A percentile compares a stretch with the other conserved stretches of the same genome.
Conservation (phyloP, 2,329 filamentous ascomycete species). For the Penicillium italicum region DNA sequence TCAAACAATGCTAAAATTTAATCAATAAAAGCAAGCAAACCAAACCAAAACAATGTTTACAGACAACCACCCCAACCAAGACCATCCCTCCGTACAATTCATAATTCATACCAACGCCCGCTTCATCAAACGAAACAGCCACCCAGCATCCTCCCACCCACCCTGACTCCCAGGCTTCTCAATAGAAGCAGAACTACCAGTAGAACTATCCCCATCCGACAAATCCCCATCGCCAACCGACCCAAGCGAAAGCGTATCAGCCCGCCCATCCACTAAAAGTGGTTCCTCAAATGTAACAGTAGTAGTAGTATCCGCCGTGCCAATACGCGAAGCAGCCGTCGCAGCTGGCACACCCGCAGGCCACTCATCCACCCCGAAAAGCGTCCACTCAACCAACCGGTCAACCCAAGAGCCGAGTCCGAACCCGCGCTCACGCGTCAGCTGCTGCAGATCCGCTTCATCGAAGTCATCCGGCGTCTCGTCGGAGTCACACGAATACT, state of each 20-base stretch:
- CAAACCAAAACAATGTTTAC: background rate
- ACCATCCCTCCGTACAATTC: slow-evolving; percentile 1
- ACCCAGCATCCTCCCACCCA: slow-evolving; percentile 58
- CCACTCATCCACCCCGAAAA: slow-evolving; percentile 53
- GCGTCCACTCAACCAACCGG: slow-evolving; percentile 54
- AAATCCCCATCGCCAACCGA: slow-evolving; percentile 12
- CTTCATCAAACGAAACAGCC: slow-evolving; percentile 54
- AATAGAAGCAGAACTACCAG: slow-evolving; percentile 8
- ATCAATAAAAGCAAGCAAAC: background rate
- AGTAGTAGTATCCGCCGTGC: slow-evolving; percentile 18
- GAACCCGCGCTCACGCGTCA: slow-evolving; percentile 52
- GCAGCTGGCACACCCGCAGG: slow-evolving; percentile 15
- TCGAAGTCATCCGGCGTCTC: slow-evolving; percentile 40
- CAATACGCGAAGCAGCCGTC: slow-evolving; percentile 14
- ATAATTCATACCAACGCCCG: slow-evolving; percentile 29
- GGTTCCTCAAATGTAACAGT: slow-evolving; percentile 25
- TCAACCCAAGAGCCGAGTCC: slow-evolving; percentile 58
- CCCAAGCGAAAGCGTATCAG: slow-evolving; percentile 9
- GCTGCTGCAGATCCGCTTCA: slow-evolving; percentile 52
- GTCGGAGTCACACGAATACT: slow-evolving; percentile 29
- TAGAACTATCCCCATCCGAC: slow-evolving; percentile 18
- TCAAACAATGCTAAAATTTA: background rate
- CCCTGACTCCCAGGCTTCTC: slow-evolving; percentile 41
- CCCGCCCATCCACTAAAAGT: background rate
- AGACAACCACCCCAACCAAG: background rate